These are phyloP conservation scores for Naematelia aurantialba DNA, from an alignment of 768 basidiomycete species.

Conservation along the genomic window DNA sequence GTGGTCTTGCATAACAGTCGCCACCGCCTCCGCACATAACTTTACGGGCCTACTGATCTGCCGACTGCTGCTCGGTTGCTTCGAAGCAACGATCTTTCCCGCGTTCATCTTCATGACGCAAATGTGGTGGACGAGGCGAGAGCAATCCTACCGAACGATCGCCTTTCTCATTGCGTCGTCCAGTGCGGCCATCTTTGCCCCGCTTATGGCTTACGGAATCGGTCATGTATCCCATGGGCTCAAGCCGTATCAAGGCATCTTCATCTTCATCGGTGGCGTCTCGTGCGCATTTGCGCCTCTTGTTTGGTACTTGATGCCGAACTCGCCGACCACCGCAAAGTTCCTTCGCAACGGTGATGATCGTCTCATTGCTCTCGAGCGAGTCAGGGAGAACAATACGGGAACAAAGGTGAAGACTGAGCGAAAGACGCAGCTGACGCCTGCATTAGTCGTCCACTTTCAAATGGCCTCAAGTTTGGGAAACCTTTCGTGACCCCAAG, in stretches of 20 bases:
- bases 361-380: conserved; percentile 41
- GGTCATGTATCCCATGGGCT: conserved; percentile 17
- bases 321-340: conserved; percentile 41
- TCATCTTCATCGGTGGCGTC: conserved; percentile 37
- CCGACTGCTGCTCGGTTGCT: conserved; percentile 54
- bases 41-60: conserved; percentile 52
- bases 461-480: conserved; percentile 40
- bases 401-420: conserved; percentile 38
- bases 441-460: conserved; percentile 17
- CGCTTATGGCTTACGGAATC: conserved; percentile 28
- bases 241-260: conserved; percentile 40
- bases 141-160: conserved; percentile 26
- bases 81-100: conserved; percentile 56
- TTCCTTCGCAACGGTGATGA: conserved; percentile 42
- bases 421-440: too few relatives aligned
- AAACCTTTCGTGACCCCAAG: conserved; percentile 40
- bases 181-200: too few relatives aligned
- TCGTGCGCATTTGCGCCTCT: conserved; percentile 28
- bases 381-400: conserved; percentile 43
- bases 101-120: conserved; percentile 54
- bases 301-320: conserved; percentile 37
- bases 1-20: not conserved
- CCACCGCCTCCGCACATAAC: conserved; percentile 23
- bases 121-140: conserved; percentile 40
- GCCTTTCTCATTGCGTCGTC: conserved; percentile 53